phyloP scores from a whole-genome alignment of 345 rosid genomes.

The Heritiera fomes region DNA sequence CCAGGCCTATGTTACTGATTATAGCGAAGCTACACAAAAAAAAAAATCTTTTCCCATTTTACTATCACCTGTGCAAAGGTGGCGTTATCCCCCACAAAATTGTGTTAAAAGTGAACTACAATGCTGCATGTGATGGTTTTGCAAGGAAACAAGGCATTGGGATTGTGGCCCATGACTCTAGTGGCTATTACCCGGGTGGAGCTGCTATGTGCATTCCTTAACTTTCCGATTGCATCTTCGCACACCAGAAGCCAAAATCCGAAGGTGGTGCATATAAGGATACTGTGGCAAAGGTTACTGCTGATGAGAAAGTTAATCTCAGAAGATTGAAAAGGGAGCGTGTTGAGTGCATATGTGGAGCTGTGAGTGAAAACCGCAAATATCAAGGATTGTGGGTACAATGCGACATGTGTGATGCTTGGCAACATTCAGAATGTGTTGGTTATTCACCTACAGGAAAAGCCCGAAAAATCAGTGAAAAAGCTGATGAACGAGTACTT shows the following conservation, averaged over 20 bases:
- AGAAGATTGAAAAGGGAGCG: constrained; percentile 82
- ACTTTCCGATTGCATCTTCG: constrained; percentile 74
- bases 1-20: too few relatives aligned
- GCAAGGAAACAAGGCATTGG: too few relatives aligned
- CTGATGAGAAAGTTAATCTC: constrained; percentile 41
- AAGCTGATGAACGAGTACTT: constrained; percentile 20
- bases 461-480: constrained; percentile 29
- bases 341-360: constrained; percentile 93
- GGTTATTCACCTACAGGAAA: constrained; percentile 84
- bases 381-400: constrained; percentile 94
- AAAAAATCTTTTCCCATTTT: too few relatives aligned
- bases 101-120: too few relatives aligned
- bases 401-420: constrained; percentile 96
- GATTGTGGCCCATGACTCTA: too few relatives aligned
- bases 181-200: too few relatives aligned
- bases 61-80: too few relatives aligned
- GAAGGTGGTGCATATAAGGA: constrained; percentile 34
- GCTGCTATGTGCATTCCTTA: too few relatives aligned
- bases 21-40: too few relatives aligned
- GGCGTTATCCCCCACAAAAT: too few relatives aligned
- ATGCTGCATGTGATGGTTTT: too few relatives aligned
- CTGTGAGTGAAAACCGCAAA: constrained; percentile 79
- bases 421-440: constrained; percentile 99
- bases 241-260: constrained; percentile 59
- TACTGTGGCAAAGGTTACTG: constrained; percentile 32